Evolutionary conservation across 768 basidiomycete species (phyloP), one percentile per base, ranked within the genome.

Genomic region (Trametes punicea): DNA sequence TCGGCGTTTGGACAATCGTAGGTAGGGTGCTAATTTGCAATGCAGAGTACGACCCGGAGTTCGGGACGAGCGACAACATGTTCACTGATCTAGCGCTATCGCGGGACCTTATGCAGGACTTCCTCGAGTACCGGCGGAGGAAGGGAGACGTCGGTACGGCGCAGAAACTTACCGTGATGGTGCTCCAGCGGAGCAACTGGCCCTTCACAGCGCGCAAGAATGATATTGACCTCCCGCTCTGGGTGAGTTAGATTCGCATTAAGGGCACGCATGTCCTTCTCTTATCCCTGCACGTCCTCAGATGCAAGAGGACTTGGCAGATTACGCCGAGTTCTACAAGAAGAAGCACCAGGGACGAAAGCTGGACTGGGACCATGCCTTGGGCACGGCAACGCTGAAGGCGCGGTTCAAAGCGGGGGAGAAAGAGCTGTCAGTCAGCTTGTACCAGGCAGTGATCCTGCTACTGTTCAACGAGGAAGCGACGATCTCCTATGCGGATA

Each of bases 61-160:
- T 98, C 65, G 90, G 88, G 7, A 89, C 88, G 74, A 93, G 93
- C 46, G 91, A 93, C 64, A 84, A 92, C 36, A 96, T 98, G 96
- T 96, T 98, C 75, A 93, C 85, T 57, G 94, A 96, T 65, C 74
- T 96, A 3, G 81, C 82, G 0, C 73, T 92, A 16, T 95, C 92
- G 1, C 71, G 82, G 48, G 92, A 95, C 54, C 67, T 82, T 20
- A 81, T 92, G 78, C 67, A 70, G 0, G 87, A 87, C 57, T 90
- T 84, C 70, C 79, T 84, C 55, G 64, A 72, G 25, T 77, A 80
- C 62, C 62, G 79, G 31, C 45, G 68, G 9, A 62, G 70, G 50
- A 26, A 61, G 61, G 60, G 57, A 27, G 55, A 57, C 67, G 61
- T 23, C 16, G 62, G 30, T 11, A 34, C 72, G 0, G 76, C 74